A percentile compares a stretch with the other conserved stretches of the same genome.
Evolutionary conservation across 257 asterid species (phyloP).

Genomic region (Fraxinus quadrangulata): DNA sequence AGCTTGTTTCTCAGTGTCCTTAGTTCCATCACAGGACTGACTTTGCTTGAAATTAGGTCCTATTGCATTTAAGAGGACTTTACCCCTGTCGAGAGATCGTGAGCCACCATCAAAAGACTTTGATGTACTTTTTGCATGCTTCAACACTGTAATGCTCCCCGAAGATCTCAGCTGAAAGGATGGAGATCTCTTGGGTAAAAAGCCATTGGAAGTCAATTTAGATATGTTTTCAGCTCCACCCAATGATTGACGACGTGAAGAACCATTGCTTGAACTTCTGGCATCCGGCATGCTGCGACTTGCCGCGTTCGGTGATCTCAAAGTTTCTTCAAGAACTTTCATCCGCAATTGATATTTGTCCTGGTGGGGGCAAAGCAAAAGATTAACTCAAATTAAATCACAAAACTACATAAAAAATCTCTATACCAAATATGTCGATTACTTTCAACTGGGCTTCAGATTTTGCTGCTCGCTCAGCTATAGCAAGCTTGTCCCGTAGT

Average conservation of each 20-base stretch:
- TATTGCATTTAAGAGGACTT: slow-evolving; percentile 77
- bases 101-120: slow-evolving; percentile 99
- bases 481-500: slow-evolving; percentile 86
- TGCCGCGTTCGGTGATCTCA: slow-evolving; percentile 66
- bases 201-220: slow-evolving; percentile 75
- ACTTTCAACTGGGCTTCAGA: slow-evolving; percentile 95
- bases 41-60: slow-evolving; percentile 89
- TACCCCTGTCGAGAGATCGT: slow-evolving; percentile 75
- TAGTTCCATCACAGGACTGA: slow-evolving; percentile 87
- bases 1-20: slow-evolving; percentile 62
- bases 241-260: slow-evolving; percentile 85
- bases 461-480: slow-evolving; percentile 80
- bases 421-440: slow-evolving; percentile 25
- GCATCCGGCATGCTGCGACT: slow-evolving; percentile 65
- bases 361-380: slow-evolving; percentile 38
- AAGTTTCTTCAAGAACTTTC: slow-evolving; percentile 86
- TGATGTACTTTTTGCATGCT: slow-evolving; percentile 96
- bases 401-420: background rate
- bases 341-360: slow-evolving; percentile 82
- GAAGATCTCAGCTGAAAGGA: slow-evolving; percentile 89
- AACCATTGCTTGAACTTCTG: slow-evolving; percentile 73
- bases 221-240: slow-evolving; percentile 91
- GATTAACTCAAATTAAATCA: slow-evolving; percentile 1
- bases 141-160: slow-evolving; percentile 83
- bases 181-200: slow-evolving; percentile 90